phyloP scores from a whole-genome alignment of 192 early-diverging fungal species.

The Chytriomyces confervae region DNA sequence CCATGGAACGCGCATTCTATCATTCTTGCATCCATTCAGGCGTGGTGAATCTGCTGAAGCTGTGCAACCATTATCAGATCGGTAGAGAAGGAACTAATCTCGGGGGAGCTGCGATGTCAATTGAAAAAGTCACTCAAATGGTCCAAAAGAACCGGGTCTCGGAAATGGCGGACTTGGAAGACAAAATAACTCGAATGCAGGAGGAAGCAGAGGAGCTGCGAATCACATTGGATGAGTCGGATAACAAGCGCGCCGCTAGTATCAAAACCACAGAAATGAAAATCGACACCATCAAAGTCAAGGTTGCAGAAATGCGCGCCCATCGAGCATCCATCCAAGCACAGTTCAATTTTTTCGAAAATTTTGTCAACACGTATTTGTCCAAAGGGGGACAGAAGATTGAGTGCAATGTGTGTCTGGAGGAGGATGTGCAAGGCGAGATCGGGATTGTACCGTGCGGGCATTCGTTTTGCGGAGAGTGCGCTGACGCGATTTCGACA shows the following conservation, averaged over 20 bases:
- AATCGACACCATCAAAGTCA: too few species aligned
- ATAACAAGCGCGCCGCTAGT: too few species aligned
- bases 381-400: neutral
- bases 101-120: slow-evolving; percentile 1
- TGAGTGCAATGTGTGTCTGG: slow-evolving; percentile 18
- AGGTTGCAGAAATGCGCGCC: neutral
- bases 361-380: slow-evolving; percentile 19
- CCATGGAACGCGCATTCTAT: slow-evolving; percentile 14
- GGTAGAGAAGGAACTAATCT: neutral
- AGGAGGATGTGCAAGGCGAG: slow-evolving; percentile 3
- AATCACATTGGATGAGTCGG: too few species aligned
- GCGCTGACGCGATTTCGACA: slow-evolving; percentile 4
- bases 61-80: slow-evolving; percentile 31
- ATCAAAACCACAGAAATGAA: too few species aligned
- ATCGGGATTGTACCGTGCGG: slow-evolving; percentile 18
- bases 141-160: slow-evolving; percentile 9
- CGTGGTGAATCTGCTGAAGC: slow-evolving; percentile 9
- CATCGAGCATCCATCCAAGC: slow-evolving; percentile 8
- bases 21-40: neutral
- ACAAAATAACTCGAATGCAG: too few species aligned
- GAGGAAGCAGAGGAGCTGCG: too few species aligned
- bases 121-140: slow-evolving; percentile 25
- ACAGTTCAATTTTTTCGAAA: slow-evolving; percentile 20
- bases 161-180: neutral
- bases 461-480: slow-evolving; percentile 22